A percentile compares a stretch with the other conserved stretches of the same genome.
These are phyloP conservation scores for Psilocybe cubensis DNA, from an alignment of 768 basidiomycete species.

Conservation along the genomic window DNA sequence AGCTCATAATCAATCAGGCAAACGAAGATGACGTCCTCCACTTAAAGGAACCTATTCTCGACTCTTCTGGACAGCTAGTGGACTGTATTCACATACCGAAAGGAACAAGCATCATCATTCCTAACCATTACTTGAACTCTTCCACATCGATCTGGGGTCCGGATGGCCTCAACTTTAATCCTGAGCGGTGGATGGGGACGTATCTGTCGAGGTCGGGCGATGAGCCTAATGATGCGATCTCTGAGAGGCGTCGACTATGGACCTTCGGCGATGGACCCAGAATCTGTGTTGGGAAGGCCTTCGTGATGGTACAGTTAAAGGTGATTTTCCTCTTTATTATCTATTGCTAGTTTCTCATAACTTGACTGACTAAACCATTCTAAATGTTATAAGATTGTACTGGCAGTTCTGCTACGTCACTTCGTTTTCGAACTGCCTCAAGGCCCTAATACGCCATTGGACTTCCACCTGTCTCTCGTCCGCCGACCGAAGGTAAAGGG, in stretches of 20 bases:
- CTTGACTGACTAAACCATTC: not conserved
- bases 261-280: conserved; percentile 50
- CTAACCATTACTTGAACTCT: conserved; percentile 43
- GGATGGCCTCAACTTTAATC: conserved; percentile 46
- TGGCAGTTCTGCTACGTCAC: conserved; percentile 44
- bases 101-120: conserved; percentile 40
- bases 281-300: conserved; percentile 46
- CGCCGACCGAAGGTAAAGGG: conserved; percentile 38
- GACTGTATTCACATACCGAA: conserved; percentile 38
- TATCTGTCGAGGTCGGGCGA: conserved; percentile 23
- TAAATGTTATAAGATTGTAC: conserved; percentile 34
- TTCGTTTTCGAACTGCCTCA: conserved; percentile 42
- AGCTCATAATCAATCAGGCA: conserved; percentile 27
- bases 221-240: conserved; percentile 31
- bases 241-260: conserved; percentile 41
- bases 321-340: conserved; percentile 20
- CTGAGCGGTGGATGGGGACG: conserved; percentile 40
- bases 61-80: conserved; percentile 28
- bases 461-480: conserved; percentile 30
- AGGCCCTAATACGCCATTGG: conserved; percentile 37
- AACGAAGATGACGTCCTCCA: conserved; percentile 41
- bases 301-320: conserved; percentile 46
- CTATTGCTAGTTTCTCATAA: not conserved
- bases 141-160: conserved; percentile 46
- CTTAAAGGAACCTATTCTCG: conserved; percentile 32